phyloP scores from a whole-genome alignment of 345 rosid genomes.

The Lepidium didymum region DNA sequence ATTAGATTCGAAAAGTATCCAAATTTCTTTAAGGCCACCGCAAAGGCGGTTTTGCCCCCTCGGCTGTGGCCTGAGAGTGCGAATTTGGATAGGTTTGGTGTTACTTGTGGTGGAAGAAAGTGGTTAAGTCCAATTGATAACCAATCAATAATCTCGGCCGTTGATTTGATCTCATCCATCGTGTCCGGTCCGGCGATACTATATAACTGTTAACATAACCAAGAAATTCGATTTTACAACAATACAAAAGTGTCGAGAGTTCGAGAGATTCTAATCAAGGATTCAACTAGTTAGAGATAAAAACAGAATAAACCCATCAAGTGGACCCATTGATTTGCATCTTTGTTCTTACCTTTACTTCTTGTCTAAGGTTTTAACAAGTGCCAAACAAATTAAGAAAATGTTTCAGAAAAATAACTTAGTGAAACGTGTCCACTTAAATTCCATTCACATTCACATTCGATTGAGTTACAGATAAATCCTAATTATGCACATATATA shows the following conservation, averaged over 20 bases:
- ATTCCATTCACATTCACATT: neutral
- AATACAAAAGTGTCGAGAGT: neutral
- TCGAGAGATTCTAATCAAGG: neutral
- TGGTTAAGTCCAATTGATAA: slow-evolving; percentile 35
- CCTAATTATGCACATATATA: too few species aligned
- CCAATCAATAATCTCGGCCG: slow-evolving; percentile 58
- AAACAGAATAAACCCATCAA: neutral
- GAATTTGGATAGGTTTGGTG: slow-evolving; percentile 51
- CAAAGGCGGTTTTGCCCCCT: slow-evolving; percentile 85
- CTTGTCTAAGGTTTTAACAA: slow-evolving; percentile 9
- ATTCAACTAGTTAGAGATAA: neutral
- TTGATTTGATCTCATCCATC: slow-evolving; percentile 50
- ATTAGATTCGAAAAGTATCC: slow-evolving; percentile 30
- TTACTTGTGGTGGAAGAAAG: slow-evolving; percentile 48
- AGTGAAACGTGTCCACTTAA: slow-evolving; percentile 17
- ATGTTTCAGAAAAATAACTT: neutral
- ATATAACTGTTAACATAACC: slow-evolving; percentile 40
- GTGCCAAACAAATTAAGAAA: neutral
- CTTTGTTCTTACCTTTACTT: slow-evolving; percentile 14
- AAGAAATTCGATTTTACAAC: neutral
- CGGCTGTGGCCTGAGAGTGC: slow-evolving; percentile 83
- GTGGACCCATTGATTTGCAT: slow-evolving; percentile 20
- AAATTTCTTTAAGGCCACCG: slow-evolving; percentile 42
- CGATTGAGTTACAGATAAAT: too few species aligned
- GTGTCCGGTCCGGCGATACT: slow-evolving; percentile 64